phyloP scores from a whole-genome alignment of 179 eudicot genomes.

The Gypsophila paniculata region DNA sequence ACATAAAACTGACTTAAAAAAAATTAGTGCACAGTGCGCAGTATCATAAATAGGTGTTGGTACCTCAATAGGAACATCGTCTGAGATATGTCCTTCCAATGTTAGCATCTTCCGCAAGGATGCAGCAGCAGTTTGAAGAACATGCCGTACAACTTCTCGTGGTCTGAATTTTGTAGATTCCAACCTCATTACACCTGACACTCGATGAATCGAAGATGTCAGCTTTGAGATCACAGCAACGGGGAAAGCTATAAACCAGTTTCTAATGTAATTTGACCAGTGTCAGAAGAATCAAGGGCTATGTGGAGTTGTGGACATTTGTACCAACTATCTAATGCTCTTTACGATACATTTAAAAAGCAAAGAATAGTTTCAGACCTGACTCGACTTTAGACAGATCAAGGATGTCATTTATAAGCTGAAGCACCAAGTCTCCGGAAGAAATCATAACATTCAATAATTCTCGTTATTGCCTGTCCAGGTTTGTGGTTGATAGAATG shows the following conservation, averaged over 20 bases:
- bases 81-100: slow-evolving; percentile 72
- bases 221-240: background rate
- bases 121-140: slow-evolving; percentile 89
- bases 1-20: too few species aligned
- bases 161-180: slow-evolving; percentile 93
- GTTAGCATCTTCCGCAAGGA: slow-evolving; percentile 63
- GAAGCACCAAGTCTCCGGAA: slow-evolving; percentile 83
- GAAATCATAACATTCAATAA: slow-evolving; percentile 75
- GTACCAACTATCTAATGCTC: slow-evolving; percentile 70
- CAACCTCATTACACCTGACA: slow-evolving; percentile 74
- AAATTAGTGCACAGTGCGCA: too few species aligned
- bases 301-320: too few species aligned
- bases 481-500: slow-evolving; percentile 65
- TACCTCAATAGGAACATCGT: slow-evolving; percentile 80
- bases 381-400: slow-evolving; percentile 91
- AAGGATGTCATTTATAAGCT: slow-evolving; percentile 84
- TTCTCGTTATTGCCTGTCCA: slow-evolving; percentile 66
- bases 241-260: too few species aligned
- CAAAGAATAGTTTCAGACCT: slow-evolving; percentile 39
- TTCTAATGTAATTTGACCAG: too few species aligned
- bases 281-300: too few species aligned
- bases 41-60: background rate
- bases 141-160: slow-evolving; percentile 88
- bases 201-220: background rate
- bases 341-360: background rate